Base-by-base conservation (phyloP, 208 protist species). In the Acanthamoeba healyi region DNA sequence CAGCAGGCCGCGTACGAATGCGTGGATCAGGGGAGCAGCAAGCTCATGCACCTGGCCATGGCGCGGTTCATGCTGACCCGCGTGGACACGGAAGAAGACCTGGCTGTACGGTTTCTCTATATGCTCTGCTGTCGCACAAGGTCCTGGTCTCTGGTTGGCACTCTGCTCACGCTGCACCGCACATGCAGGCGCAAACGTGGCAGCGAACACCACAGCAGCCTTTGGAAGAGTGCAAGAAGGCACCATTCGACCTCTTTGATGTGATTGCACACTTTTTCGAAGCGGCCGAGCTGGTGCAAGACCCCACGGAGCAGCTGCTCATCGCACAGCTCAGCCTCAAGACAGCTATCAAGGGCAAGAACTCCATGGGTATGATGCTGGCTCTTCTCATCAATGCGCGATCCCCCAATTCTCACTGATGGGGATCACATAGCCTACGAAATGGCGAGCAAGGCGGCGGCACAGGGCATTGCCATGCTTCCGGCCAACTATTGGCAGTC, bases 391-490 rank as follows among this genome's bases (percentile, higher is more conserved):
- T n/a, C n/a, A n/a, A n/a, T n/a, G n/a, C n/a, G n/a, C n/a, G n/a
- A n/a, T n/a, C n/a, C n/a, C n/a, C n/a, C n/a, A n/a, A n/a, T n/a
- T n/a, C n/a, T n/a, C n/a, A n/a, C n/a, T n/a, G n/a, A n/a, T n/a
- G n/a, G n/a, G n/a, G n/a, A n/a, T n/a, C n/a, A n/a, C n/a, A n/a
- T n/a, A 54, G 74, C 74, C 24, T 84, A 84, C 44, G 44, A 44
- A 17, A 84, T 88, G 81, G 81, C 81, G 5, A 51, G 81, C 26
- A 88, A 65, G n/a, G 81, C n/a, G 15, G 81, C 81, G 22, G 81
- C 29, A 4, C 81, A 88, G 32, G 81, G 81, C 19, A 88, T 88
- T 26, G 81, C 81, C 3, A 56, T 88, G 44, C 81, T 88, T 58
- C 54, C 81, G 5, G 81, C 4, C 10, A 42, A 88, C 26, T 51